Evolutionary conservation across 2,329 filamentous ascomycete genomes (phyloP), one percentile per base, ranked within the genome.

Genomic region (Alternaria postmessia): DNA sequence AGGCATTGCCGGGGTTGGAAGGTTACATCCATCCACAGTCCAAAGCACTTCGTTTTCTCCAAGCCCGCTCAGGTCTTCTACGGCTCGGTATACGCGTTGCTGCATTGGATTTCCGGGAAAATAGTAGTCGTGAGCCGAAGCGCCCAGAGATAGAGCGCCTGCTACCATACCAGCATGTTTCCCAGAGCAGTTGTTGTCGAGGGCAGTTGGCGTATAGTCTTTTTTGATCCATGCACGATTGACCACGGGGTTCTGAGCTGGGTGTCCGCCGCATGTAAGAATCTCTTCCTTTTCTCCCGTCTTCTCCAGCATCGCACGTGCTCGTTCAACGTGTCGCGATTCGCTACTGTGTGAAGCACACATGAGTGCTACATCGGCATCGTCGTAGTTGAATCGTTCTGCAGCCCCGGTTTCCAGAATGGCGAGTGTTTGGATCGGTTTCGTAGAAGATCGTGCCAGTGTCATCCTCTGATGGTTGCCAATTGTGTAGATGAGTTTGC

Each of bases 111-210:
- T 16, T 7, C n/a, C 38, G 22, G 28, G 24, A 14, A 30, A 4
- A 5, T 28, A 30, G 28, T 53, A 53, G n/a, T 30, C 34, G 36
- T 53, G 24, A 22, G 51, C 2, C 7, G 34, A 22, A 3, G 69
- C 77, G 0, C 75, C 78, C 0, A 84, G 51, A 0, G 78, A 75
- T 28, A 70, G 74, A 0, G 81, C 74, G 1, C 78, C 83, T 1
- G 78, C 81, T 22, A 84, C 65, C 81, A 84, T 84, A 1, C 79
- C 82, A 3, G 73, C 79, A 62, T 85, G 82, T 41, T 85, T 85
- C 1, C 82, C 83, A 0, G 82, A 84, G 61, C 82, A 85, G 58
- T 84, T 83, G 52, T 80, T 84, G 49, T 73, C 78, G 0, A 83
- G 67, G 0, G 71, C 70, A 0, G 77, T 80, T 0, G 82, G 81